Conservation (phyloP, 1,139 yeast species). For the Scheffersomyces stambukii region DNA sequence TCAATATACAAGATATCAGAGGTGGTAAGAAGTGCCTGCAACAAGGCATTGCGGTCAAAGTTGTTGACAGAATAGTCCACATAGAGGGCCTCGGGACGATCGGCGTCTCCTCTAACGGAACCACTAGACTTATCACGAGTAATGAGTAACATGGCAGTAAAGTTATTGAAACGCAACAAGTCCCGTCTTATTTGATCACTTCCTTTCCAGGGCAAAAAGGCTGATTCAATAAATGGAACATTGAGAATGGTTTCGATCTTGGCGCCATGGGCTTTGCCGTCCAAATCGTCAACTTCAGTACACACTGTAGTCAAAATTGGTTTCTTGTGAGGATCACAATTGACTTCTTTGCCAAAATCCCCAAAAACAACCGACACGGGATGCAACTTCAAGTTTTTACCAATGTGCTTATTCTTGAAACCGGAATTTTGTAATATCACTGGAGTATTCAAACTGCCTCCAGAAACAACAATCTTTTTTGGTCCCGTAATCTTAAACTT, state of each 20-base stretch:
- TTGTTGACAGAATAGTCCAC: conserved; percentile 40
- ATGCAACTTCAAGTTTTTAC: conserved; percentile 51
- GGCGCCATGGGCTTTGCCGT: conserved; percentile 57
- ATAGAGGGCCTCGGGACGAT: conserved; percentile 31
- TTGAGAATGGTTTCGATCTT: conserved; percentile 51
- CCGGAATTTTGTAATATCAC: conserved; percentile 47
- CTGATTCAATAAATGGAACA: conserved; percentile 38
- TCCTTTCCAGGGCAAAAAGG: conserved; percentile 43
- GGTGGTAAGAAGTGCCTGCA: conserved; percentile 35
- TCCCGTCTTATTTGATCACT: conserved; percentile 32
- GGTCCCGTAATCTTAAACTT: conserved; percentile 42
- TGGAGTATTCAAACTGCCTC: conserved; percentile 55
- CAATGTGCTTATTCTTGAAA: conserved; percentile 51
- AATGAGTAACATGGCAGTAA: conserved; percentile 42
- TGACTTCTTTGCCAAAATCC: conserved; percentile 33
- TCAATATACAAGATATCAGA: conserved; percentile 49
- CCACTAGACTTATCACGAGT: conserved; percentile 49
- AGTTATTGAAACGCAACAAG: conserved; percentile 36
- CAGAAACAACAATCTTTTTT: conserved; percentile 42
- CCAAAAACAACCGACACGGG: conserved; percentile 46
- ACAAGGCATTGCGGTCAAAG: conserved; percentile 42
- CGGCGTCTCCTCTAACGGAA: conserved; percentile 29
- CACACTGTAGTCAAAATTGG: conserved; percentile 53
- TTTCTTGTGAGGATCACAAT: conserved; percentile 33
- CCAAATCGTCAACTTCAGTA: conserved; percentile 47